Evolutionary conservation across 169 alveolate species (phyloP), one percentile per base, ranked within the genome.

Genomic region (Condylostoma magnum): DNA sequence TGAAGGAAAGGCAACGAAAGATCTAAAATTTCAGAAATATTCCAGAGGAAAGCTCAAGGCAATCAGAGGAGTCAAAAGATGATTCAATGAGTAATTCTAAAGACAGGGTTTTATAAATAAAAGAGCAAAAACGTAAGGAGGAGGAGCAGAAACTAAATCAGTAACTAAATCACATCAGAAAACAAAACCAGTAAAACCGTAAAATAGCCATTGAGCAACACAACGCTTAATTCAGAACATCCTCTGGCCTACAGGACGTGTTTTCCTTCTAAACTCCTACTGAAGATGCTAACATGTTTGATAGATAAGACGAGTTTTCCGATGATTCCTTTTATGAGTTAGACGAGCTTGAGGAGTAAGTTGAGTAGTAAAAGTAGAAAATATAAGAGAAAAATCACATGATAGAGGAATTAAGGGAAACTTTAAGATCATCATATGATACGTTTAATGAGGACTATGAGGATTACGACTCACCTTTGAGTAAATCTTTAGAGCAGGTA

Each of bases 161-260:
- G 30, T 58, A 77, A 56, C 68, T 82, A 3, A 69, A 80, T 51
- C 34, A 76, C 48, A 77, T 87, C 4, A 50, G 78, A 20, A 46
- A 75, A 48, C 88, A 87, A 48, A 87, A 79, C 53, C 51, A 48
- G 3, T 33, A 76, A 48, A 77, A 66, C 20, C 31, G 90, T 6
- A 48, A 78, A 38, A 71, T 50, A 56, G 94, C 94, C 2, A 52
- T 34, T 10, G 75, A 78, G 54, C 34, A 58, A 44, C 69, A 82
- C 38, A 18, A 83, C 12, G 80, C 79, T 12, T 63, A 81, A 48
- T 83, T 83, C 15, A 74, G 89, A 48, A 83, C 86, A 52, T 80
- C 90, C 10, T 44, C 73, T 20, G 31, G 22, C 65, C n/a, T 63
- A 8, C 58, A 69, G 50, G n/a, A 77, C 63, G 31, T 47, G 73